Conservation (phyloP, 1,139 yeast species). For the Saccharomyces hybrid region DNA sequence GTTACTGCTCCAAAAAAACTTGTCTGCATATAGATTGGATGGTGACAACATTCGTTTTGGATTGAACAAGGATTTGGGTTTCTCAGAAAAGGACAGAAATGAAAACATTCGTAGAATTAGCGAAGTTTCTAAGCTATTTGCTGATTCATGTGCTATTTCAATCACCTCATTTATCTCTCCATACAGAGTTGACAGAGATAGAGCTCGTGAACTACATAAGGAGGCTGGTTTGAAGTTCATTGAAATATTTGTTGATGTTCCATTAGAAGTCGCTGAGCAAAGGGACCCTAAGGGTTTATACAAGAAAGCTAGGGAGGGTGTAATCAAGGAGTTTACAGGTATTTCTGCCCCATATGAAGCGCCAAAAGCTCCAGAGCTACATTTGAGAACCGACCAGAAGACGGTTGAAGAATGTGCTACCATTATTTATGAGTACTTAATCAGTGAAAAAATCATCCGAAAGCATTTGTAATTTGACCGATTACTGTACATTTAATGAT, state of each 20-base stretch:
- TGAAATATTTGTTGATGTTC: conserved; percentile 89
- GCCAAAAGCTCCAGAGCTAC: conserved; percentile 78
- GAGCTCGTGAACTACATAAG: conserved; percentile 77
- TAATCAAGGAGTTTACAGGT: conserved; percentile 92
- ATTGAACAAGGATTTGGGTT: conserved; percentile 87
- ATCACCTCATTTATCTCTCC: conserved; percentile 91
- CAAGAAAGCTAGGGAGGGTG: conserved; percentile 93
- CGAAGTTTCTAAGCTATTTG: conserved; percentile 88
- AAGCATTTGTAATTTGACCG: not conserved
- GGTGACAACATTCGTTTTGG: conserved; percentile 96
- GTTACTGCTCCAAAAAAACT: conserved; percentile 55
- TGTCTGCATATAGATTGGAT: conserved; percentile 79
- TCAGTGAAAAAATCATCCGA: conserved; percentile 40
- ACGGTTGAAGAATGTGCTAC: conserved; percentile 76
- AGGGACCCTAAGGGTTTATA: conserved; percentile 96
- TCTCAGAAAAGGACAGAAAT: conserved; percentile 82
- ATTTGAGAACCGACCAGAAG: conserved; percentile 62
- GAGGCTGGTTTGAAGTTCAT: conserved; percentile 72
- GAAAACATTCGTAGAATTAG: conserved; percentile 92
- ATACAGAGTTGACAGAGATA: conserved; percentile 72
- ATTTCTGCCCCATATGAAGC: conserved; percentile 94
- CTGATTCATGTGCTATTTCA: conserved; percentile 79
- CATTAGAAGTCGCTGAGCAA: conserved; percentile 86
- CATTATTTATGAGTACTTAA: conserved; percentile 62
- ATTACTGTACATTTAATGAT: not conserved